These are phyloP conservation scores for Articulospora tetracladia DNA, from an alignment of 495 filamentous ascomycete species.

Conservation along the genomic window DNA sequence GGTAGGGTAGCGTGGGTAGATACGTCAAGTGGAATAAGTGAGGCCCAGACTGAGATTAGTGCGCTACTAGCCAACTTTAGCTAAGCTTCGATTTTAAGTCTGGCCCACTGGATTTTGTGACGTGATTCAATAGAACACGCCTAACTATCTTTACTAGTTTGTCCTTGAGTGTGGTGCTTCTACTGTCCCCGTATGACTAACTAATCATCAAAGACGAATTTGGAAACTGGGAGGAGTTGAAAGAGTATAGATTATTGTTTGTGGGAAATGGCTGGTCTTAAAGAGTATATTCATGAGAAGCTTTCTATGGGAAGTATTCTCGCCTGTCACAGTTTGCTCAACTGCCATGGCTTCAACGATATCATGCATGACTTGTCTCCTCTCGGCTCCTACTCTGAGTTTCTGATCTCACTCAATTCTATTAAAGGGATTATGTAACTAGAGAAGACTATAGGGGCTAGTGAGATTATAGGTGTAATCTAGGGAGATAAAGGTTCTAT, in stretches of 20 bases:
- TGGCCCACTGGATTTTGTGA: constrained; percentile 14
- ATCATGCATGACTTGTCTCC: constrained; percentile 8
- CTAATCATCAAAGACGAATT: constrained; percentile 5
- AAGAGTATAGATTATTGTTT: constrained; percentile 7
- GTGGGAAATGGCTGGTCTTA: constrained; percentile 11
- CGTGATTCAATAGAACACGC: constrained; percentile 12
- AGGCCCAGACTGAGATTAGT: constrained; percentile 11
- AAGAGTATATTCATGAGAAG: constrained; percentile 12
- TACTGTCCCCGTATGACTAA: constrained; percentile 13
- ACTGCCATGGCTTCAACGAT: constrained; percentile 8
- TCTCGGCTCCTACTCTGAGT: constrained; percentile 10
- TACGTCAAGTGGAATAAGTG: constrained; percentile 15
- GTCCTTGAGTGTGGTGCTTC: constrained; percentile 10
- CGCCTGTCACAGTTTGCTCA: constrained; percentile 11
- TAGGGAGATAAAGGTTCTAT: too few relatives aligned
- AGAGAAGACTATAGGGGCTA: too few relatives aligned
- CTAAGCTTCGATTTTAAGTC: constrained; percentile 12
- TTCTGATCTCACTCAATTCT: constrained; percentile 10
- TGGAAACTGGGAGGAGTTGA: constrained; percentile 7
- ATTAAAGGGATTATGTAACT: too few relatives aligned
- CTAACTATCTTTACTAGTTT: constrained; percentile 13
- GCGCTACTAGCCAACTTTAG: constrained; percentile 11
- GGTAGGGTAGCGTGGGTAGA: constrained; percentile 13
- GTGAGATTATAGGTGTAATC: too few relatives aligned
- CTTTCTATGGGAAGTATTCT: constrained; percentile 10